These are phyloP conservation scores for Pholiota conissans DNA, from an alignment of 768 basidiomycete species.

Conservation along the genomic window DNA sequence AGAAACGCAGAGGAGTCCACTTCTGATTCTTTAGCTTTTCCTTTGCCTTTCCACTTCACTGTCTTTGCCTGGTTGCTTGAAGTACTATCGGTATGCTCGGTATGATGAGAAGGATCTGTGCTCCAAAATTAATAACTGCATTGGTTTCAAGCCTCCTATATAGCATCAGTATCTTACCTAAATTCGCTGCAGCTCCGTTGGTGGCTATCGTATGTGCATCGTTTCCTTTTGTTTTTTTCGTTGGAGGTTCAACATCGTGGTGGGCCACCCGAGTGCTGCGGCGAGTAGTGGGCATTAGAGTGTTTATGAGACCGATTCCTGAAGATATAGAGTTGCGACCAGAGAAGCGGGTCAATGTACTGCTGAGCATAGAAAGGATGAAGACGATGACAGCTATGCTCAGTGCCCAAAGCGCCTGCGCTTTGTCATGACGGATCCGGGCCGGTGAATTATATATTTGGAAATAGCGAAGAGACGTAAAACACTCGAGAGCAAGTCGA, in stretches of 20 bases:
- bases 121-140: neutral
- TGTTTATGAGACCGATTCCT: neutral
- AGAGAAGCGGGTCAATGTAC: too few species aligned
- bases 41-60: constrained; percentile 9
- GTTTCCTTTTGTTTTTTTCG: neutral
- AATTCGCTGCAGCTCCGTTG: too few species aligned
- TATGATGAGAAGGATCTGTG: neutral
- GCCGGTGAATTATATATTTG: too few species aligned
- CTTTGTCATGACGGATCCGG: neutral
- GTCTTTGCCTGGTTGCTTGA: neutral
- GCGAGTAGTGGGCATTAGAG: neutral
- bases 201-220: neutral
- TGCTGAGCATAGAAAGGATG: too few species aligned
- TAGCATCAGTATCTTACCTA: too few species aligned
- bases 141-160: too few species aligned
- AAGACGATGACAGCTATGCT: neutral
- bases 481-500: too few species aligned
- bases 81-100: neutral
- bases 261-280: neutral
- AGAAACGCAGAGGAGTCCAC: constrained; percentile 24
- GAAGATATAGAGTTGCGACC: neutral
- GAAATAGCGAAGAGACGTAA: too few species aligned
- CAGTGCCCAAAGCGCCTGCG: neutral
- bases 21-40: constrained; percentile 9
- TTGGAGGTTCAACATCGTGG: neutral